These are phyloP conservation scores for Neopestalotiopsis clavispora DNA, from an alignment of 2,329 filamentous ascomycete genomes.

Conservation along the genomic window DNA sequence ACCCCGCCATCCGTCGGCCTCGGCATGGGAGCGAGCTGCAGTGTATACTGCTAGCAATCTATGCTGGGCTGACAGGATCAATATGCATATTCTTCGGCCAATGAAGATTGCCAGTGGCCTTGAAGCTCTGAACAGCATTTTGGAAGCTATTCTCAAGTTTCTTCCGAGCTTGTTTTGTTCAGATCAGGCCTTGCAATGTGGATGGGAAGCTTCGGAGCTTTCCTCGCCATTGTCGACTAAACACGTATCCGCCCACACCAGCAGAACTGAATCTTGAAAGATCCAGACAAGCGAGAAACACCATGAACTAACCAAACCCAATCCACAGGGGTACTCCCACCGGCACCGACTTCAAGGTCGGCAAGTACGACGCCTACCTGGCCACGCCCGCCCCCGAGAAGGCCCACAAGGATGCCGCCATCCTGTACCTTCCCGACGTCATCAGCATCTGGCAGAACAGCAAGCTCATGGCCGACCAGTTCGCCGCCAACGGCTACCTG, in stretches of 20 bases:
- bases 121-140: background rate
- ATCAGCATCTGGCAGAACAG: constrained; percentile 62
- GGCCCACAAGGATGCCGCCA: constrained; percentile 44
- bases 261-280: no score
- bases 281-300: background rate
- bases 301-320: background rate
- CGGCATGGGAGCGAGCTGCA: background rate
- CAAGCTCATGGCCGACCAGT: constrained; percentile 74
- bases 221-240: background rate
- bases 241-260: background rate
- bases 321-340: constrained; percentile 49
- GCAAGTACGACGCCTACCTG: constrained; percentile 55
- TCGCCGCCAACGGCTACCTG: constrained; percentile 74
- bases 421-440: constrained; percentile 55
- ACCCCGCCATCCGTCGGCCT: constrained; percentile 10
- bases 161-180: background rate
- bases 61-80: background rate
- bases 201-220: background rate
- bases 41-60: background rate
- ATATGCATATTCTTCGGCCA: background rate
- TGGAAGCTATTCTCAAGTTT: background rate
- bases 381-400: constrained; percentile 46
- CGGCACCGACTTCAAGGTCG: constrained; percentile 52
- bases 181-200: background rate
- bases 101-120: background rate